Evolutionary conservation across 2,329 filamentous ascomycete genomes (phyloP).

Genomic region (Lasiodiplodia gonubiensis): DNA sequence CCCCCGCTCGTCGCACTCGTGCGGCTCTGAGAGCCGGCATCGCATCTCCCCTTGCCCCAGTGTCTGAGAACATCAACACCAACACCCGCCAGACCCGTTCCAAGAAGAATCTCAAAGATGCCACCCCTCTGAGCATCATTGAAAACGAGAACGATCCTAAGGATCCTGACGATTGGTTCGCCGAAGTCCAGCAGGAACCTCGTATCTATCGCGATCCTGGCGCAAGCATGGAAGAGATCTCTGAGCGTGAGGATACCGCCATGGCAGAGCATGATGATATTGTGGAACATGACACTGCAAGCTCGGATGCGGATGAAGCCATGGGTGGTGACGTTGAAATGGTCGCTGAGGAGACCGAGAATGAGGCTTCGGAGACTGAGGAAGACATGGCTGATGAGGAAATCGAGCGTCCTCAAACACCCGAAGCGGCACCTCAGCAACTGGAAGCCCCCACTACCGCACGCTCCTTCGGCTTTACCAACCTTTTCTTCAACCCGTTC

Average conservation of each 20-base stretch:
- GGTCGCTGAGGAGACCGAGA: constrained; percentile 3
- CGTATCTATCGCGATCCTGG: constrained; percentile 10
- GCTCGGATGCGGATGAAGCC: constrained; percentile 1
- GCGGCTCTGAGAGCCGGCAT: constrained; percentile 1
- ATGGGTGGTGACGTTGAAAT: constrained; percentile 5
- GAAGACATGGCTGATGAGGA: neutral
- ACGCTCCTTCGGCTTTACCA: neutral
- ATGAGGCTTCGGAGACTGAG: constrained; percentile 11
- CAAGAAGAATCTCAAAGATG: constrained; percentile 13
- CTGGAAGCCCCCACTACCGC: neutral
- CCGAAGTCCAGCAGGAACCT: neutral
- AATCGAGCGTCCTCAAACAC: neutral
- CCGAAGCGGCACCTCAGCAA: neutral
- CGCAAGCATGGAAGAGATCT: constrained; percentile 16
- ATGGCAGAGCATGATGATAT: constrained; percentile 2
- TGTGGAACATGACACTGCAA: constrained; percentile 1
- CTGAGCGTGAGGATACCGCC: neutral
- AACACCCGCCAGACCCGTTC: neutral
- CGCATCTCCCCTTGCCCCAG: constrained; percentile 4
- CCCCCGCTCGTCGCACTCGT: constrained; percentile 6
- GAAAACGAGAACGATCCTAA: neutral
- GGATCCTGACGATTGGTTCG: constrained; percentile 20
- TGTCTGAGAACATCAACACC: neutral
- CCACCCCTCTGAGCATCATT: constrained; percentile 18
- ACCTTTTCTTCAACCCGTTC: neutral